Conservation (phyloP, 2,329 filamentous ascomycete species). For the Hypoxylon sp. region DNA sequence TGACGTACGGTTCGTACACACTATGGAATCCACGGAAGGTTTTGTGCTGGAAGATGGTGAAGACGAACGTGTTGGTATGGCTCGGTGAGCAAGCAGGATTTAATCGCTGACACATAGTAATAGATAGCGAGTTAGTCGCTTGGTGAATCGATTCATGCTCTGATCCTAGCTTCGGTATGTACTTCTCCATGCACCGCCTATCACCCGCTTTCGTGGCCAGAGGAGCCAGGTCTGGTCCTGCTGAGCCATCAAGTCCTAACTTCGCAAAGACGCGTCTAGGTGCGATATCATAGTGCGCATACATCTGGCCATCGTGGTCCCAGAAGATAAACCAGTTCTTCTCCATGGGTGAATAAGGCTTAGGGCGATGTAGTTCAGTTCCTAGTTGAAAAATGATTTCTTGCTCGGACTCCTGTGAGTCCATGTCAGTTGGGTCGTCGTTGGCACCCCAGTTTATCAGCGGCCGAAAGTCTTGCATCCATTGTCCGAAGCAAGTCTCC, state of each 20-base stretch:
- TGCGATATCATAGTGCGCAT: conserved; percentile 68
- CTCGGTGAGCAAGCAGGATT: conserved; percentile 61
- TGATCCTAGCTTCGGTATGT: conserved; percentile 59
- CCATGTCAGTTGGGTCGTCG: conserved; percentile 30
- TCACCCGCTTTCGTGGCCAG: conserved; percentile 56
- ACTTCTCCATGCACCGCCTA: conserved; percentile 61
- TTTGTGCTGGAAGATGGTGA: conserved; percentile 71
- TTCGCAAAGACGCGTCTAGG: conserved; percentile 66
- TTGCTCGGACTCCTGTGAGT: conserved; percentile 1
- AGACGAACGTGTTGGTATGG: conserved; percentile 67
- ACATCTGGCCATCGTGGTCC: conserved; percentile 63
- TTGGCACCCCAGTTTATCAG: conserved; percentile 62
- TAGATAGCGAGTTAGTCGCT: conserved; percentile 70
- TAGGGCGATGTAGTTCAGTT: conserved; percentile 68
- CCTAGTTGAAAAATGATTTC: conserved; percentile 57
- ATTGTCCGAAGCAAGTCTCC: conserved; percentile 71
- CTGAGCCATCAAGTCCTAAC: conserved; percentile 62
- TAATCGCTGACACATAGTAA: conserved; percentile 67
- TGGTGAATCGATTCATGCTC: conserved; percentile 68
- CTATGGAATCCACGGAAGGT: conserved; percentile 63
- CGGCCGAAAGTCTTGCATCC: conserved; percentile 67
- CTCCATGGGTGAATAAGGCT: conserved; percentile 63
- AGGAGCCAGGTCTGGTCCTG: conserved; percentile 63
- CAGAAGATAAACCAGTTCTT: conserved; percentile 77
- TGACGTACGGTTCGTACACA: conserved; percentile 70